Conservation (phyloP, 306 rosid genomes). For the Echinosophora koreensis region DNA sequence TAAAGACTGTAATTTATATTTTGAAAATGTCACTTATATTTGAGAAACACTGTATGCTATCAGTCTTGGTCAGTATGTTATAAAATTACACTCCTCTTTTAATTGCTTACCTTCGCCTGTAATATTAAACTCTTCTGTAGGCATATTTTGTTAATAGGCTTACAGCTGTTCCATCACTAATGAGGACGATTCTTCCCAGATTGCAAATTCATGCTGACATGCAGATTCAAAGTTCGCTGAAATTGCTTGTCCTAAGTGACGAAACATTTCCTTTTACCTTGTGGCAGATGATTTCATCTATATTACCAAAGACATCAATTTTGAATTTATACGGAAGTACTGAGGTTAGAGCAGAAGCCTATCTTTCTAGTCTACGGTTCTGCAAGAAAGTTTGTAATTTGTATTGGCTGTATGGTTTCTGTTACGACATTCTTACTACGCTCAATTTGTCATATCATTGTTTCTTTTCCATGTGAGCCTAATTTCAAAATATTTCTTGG, state of each 20-base stretch:
- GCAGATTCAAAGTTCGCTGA: constrained; percentile 58
- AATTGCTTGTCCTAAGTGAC: constrained; percentile 86
- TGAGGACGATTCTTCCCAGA: constrained; percentile 80
- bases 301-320: constrained; percentile 77
- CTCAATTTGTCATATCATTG: constrained; percentile 5
- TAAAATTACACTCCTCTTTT: constrained; percentile 29
- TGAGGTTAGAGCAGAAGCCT: constrained; percentile 63
- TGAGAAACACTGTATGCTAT: constrained; percentile 33
- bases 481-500: constrained; percentile 26
- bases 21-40: constrained; percentile 11
- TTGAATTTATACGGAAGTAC: constrained; percentile 93
- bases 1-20: constrained; percentile 25
- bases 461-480: constrained; percentile 29
- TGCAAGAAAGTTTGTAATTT: constrained; percentile 20
- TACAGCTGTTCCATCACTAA: constrained; percentile 83
- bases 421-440: neutral
- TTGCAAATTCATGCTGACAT: constrained; percentile 48
- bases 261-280: constrained; percentile 73
- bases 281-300: constrained; percentile 68
- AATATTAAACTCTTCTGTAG: constrained; percentile 55
- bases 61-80: constrained; percentile 24
- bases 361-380: constrained; percentile 37
- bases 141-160: constrained; percentile 77
- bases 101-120: constrained; percentile 34
- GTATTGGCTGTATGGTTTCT: neutral